Conservation (phyloP, 2,329 filamentous ascomycete species). For the Colletotrichum aenigma region DNA sequence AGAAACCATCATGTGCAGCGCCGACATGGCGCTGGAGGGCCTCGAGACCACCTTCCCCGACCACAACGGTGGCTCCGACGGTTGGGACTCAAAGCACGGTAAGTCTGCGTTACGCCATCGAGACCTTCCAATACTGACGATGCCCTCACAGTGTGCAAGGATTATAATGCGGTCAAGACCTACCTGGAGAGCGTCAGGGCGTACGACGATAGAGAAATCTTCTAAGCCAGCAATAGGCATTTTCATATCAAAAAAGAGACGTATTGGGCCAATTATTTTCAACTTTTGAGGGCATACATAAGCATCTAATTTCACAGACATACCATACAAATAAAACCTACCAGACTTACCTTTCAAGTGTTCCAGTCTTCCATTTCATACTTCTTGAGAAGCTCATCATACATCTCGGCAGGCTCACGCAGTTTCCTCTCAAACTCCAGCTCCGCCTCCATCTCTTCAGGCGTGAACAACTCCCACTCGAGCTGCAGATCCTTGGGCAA, state of each 20-base stretch:
- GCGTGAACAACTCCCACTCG: neutral
- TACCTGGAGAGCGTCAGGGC: constrained; percentile 49
- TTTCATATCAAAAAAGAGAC: neutral
- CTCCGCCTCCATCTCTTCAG: neutral
- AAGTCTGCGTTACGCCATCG: constrained; percentile 9
- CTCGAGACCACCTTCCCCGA: constrained; percentile 51
- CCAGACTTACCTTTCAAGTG: neutral
- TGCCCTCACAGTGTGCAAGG: constrained; percentile 40
- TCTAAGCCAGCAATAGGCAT: constrained; percentile 26
- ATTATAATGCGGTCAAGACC: constrained; percentile 42
- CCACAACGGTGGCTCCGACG: constrained; percentile 48
- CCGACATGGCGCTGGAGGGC: constrained; percentile 50
- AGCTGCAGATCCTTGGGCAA: neutral
- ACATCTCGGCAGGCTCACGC: neutral
- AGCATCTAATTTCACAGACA: neutral
- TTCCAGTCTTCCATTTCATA: neutral
- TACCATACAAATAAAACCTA: neutral
- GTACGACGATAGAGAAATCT: constrained; percentile 48
- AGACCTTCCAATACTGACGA: neutral
- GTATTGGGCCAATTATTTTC: neutral
- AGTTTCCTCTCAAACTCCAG: neutral
- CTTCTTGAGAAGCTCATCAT: neutral
- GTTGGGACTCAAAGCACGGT: constrained; percentile 52
- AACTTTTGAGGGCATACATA: neutral
- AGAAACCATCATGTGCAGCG: constrained; percentile 49